phyloP scores from a whole-genome alignment of 495 filamentous ascomycete genomes.

The Cercophora scortea region DNA sequence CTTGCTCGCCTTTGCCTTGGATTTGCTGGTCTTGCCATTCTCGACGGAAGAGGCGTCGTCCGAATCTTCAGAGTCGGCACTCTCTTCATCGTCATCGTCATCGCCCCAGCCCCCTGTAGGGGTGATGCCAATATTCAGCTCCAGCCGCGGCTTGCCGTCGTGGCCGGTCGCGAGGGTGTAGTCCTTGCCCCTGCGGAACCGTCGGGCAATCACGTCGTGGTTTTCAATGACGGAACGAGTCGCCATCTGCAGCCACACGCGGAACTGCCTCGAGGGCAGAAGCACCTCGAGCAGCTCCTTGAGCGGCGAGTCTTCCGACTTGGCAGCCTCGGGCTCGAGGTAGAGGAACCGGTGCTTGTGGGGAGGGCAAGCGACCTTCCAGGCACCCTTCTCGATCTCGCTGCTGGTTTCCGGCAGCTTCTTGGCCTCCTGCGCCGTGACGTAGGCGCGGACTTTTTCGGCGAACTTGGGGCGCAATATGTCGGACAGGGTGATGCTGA shows the following conservation, averaged over 20 bases:
- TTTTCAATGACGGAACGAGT: conserved; percentile 62
- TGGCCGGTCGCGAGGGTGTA: conserved; percentile 88
- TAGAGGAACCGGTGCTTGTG: conserved; percentile 95
- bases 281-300: conserved; percentile 69
- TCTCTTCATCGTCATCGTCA: conserved; percentile 45
- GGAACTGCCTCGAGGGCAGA: conserved; percentile 79
- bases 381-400: conserved; percentile 54
- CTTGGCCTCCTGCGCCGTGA: conserved; percentile 55
- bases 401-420: conserved; percentile 36
- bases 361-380: conserved; percentile 76
- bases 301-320: conserved; percentile 46
- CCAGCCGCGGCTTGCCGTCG: conserved; percentile 73
- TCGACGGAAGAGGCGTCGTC: conserved; percentile 16
- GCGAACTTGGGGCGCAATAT: conserved; percentile 76
- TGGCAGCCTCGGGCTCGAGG: conserved; percentile 40
- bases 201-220: conserved; percentile 64
- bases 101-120: conserved; percentile 78
- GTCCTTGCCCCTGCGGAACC: conserved; percentile 80
- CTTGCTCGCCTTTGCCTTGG: conserved; percentile 31
- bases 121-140: conserved; percentile 77
- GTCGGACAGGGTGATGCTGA: conserved; percentile 66
- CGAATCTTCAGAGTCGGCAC: conserved; percentile 11
- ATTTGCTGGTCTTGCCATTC: conserved; percentile 17
- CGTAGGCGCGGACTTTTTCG: conserved; percentile 54
- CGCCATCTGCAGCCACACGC: conserved; percentile 76